Evolutionary conservation across 345 rosid genomes (phyloP).

Genomic region (Salix suchowensis): DNA sequence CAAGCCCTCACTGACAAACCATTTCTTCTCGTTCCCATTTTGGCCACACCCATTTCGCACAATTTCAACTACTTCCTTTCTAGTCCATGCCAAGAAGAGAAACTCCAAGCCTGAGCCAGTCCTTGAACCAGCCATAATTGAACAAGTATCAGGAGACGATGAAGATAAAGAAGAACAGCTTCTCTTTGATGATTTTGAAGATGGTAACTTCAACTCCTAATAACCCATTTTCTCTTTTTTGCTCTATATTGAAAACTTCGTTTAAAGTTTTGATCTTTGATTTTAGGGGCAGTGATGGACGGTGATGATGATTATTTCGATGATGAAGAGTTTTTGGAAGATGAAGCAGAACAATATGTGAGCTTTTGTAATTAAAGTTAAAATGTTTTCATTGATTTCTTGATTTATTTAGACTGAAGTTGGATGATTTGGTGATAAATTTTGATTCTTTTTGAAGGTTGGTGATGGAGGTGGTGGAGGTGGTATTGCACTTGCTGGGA

Average conservation of each 20-base stretch:
- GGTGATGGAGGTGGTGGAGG: constrained; percentile 93
- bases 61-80: constrained; percentile 12
- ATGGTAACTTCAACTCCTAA: constrained; percentile 31
- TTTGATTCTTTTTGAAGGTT: constrained; percentile 34
- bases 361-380: constrained; percentile 18
- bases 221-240: neutral
- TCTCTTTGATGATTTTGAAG: constrained; percentile 48
- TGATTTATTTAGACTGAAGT: constrained; percentile 5
- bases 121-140: constrained; percentile 37
- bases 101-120: constrained; percentile 31
- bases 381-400: neutral
- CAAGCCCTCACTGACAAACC: constrained; percentile 11
- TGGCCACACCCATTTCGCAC: constrained; percentile 16
- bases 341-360: constrained; percentile 60
- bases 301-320: constrained; percentile 3
- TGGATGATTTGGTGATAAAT: neutral
- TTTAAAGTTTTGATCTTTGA: neutral
- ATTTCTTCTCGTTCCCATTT: constrained; percentile 15
- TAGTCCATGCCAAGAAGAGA: constrained; percentile 45
- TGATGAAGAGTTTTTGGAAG: constrained; percentile 39
- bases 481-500: constrained; percentile 73
- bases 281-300: too few relatives aligned
- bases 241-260: neutral
- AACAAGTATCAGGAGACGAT: constrained; percentile 36
- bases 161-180: constrained; percentile 47